Evolutionary conservation across 371 early-diverging fungal genomes (phyloP).

Genomic region (Circinella umbellata): DNA sequence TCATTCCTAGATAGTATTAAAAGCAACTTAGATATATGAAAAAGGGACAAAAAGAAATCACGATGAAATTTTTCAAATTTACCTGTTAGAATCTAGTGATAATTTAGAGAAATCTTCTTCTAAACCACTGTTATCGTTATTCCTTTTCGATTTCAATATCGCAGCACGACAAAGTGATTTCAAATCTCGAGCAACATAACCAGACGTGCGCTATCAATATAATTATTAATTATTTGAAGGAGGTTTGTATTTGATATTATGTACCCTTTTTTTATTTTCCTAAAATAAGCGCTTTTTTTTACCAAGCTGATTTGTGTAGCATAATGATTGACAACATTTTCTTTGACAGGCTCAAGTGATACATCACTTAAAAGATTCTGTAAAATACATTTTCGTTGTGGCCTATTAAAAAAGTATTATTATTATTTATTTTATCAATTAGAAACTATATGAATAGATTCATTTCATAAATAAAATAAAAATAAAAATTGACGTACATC

Average conservation of each 20-base stretch:
- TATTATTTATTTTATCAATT: neutral
- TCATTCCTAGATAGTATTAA: neutral
- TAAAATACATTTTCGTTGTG: slow-evolving; percentile 28
- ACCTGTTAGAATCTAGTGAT: neutral
- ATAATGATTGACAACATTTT: slow-evolving; percentile 20
- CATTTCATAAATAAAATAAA: no score
- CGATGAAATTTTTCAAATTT: neutral
- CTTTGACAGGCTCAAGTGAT: slow-evolving; percentile 5
- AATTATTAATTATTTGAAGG: no score
- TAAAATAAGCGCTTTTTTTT: neutral
- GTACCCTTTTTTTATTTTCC: no score
- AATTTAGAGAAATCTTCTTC: slow-evolving; percentile 17
- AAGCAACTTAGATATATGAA: neutral
- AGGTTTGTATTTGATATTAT: no score
- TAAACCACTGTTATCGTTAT: slow-evolving; percentile 8
- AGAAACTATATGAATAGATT: no score
- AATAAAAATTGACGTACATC: slow-evolving; percentile 19
- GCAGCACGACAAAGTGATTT: slow-evolving; percentile 54
- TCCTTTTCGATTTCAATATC: slow-evolving; percentile 40
- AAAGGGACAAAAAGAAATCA: neutral
- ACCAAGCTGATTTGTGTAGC: slow-evolving; percentile 39
- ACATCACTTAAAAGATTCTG: slow-evolving; percentile 20
- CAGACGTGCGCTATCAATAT: slow-evolving; percentile 55
- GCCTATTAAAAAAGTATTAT: slow-evolving; percentile 19
- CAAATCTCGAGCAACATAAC: slow-evolving; percentile 67